phyloP scores from a whole-genome alignment of 352 stramenopile species.

The Phytophthora pinifolia region DNA sequence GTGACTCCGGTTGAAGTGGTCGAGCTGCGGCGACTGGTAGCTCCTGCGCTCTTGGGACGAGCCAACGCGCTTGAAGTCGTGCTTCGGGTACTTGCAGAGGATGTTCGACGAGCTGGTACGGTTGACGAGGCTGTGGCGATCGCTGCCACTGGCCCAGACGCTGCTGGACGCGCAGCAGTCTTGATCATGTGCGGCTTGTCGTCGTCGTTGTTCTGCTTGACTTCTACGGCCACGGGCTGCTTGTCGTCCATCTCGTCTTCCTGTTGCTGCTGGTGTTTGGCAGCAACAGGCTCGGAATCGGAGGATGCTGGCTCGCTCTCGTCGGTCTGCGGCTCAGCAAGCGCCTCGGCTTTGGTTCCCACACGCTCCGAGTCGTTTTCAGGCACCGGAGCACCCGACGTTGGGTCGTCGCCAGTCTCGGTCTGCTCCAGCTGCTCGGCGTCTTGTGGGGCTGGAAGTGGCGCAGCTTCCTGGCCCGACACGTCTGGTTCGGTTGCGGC shows the following conservation, averaged over 20 bases:
- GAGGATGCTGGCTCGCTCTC: slow-evolving; percentile 29
- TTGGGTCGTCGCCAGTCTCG: neutral
- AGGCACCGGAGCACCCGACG: too few relatives aligned
- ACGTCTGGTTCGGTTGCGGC: slow-evolving; percentile 1
- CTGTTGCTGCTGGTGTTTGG: slow-evolving; percentile 21
- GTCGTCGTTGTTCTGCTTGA: slow-evolving; percentile 28
- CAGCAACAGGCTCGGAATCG: slow-evolving; percentile 36
- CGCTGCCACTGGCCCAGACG: neutral
- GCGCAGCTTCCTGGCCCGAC: slow-evolving; percentile 4
- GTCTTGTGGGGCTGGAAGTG: slow-evolving; percentile 1
- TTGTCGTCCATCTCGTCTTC: slow-evolving; percentile 25
- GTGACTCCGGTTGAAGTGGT: slow-evolving; percentile 6
- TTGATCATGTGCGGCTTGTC: too few relatives aligned
- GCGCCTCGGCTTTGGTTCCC: slow-evolving; percentile 1
- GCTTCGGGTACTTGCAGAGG: slow-evolving; percentile 9
- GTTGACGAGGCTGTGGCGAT: slow-evolving; percentile 2
- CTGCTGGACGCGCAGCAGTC: too few relatives aligned
- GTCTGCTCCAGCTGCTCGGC: slow-evolving; percentile 5
- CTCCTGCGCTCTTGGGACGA: slow-evolving; percentile 50
- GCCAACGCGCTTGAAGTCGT: slow-evolving; percentile 31
- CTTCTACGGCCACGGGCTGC: slow-evolving; percentile 1
- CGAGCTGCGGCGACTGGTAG: slow-evolving; percentile 19
- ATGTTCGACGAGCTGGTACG: slow-evolving; percentile 20
- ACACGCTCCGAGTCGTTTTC: slow-evolving; percentile 6
- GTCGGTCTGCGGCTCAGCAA: slow-evolving; percentile 43